These are phyloP conservation scores for Termitomyces sp. DNA, from an alignment of 768 basidiomycete species.

Conservation along the genomic window DNA sequence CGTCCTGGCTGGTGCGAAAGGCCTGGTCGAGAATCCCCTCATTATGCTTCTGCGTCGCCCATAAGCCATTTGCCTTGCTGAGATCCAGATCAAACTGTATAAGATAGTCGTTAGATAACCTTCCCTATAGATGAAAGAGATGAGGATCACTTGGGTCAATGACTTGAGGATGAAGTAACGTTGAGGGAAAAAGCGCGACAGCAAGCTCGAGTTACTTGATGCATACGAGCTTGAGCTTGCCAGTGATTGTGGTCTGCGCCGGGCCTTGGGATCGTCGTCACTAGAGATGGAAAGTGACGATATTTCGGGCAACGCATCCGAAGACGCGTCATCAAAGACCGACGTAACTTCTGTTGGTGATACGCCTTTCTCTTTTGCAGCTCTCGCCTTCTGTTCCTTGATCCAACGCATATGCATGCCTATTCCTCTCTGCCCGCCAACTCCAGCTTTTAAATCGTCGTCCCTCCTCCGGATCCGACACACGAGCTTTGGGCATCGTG, in stretches of 20 bases:
- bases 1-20: constrained; percentile 85
- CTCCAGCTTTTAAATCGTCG: constrained; percentile 87
- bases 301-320: constrained; percentile 25
- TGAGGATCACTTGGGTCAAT: constrained; percentile 61
- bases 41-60: constrained; percentile 95
- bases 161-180: constrained; percentile 95
- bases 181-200: constrained; percentile 74
- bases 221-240: constrained; percentile 62
- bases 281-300: constrained; percentile 37
- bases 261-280: constrained; percentile 36
- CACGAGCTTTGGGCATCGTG: constrained; percentile 73
- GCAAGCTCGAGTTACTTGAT: constrained; percentile 82
- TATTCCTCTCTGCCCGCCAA: constrained; percentile 85
- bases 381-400: constrained; percentile 54
- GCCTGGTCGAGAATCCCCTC: constrained; percentile 91
- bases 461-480: constrained; percentile 80
- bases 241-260: constrained; percentile 33
- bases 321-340: constrained; percentile 20
- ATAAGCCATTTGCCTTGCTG: constrained; percentile 74
- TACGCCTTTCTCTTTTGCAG: constrained; percentile 16
- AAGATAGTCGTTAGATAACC: background rate
- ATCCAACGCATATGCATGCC: constrained; percentile 85
- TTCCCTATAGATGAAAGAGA: background rate
- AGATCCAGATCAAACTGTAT: constrained; percentile 72
- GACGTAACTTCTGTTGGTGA: constrained; percentile 18